These are phyloP conservation scores for Lepidium aucheri DNA, from an alignment of 345 rosid genomes.

Conservation along the genomic window DNA sequence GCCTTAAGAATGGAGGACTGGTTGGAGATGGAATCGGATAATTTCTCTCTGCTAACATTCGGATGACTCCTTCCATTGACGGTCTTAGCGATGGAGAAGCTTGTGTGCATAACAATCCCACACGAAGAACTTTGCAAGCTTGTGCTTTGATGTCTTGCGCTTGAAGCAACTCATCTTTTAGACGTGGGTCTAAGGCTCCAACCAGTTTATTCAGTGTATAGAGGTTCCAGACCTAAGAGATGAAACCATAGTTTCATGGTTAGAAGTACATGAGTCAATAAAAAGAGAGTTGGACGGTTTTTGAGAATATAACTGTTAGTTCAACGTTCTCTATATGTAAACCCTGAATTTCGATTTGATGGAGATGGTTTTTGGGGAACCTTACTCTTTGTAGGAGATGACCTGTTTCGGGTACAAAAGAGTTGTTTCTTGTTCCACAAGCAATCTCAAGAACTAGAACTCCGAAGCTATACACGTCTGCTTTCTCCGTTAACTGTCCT, in stretches of 20 bases:
- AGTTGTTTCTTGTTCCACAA: constrained; percentile 32
- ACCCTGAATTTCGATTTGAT: background rate
- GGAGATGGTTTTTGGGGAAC: too few species aligned
- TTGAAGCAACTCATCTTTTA: constrained; percentile 12
- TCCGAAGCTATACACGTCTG: constrained; percentile 44
- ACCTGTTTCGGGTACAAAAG: constrained; percentile 5
- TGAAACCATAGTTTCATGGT: too few species aligned
- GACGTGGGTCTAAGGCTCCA: constrained; percentile 27
- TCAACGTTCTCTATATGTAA: too few species aligned
- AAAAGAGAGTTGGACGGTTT: too few species aligned
- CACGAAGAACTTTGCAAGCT: too few species aligned
- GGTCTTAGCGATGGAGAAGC: constrained; percentile 26
- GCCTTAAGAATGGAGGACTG: constrained; percentile 33
- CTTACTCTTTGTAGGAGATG: too few species aligned
- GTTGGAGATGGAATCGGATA: constrained; percentile 30
- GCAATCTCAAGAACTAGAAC: constrained; percentile 40
- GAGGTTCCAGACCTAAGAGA: constrained; percentile 33
- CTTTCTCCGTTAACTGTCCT: constrained; percentile 42
- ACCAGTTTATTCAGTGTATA: background rate
- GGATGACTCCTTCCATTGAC: constrained; percentile 12
- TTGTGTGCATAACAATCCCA: constrained; percentile 22
- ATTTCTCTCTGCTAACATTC: constrained; percentile 5
- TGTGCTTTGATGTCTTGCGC: constrained; percentile 9
- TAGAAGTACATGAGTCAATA: too few species aligned
- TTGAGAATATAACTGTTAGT: too few species aligned